Evolutionary conservation across 2,329 filamentous ascomycete species (phyloP), one percentile per base, ranked within the genome.

Genomic region (Fusarium protoensiforme): DNA sequence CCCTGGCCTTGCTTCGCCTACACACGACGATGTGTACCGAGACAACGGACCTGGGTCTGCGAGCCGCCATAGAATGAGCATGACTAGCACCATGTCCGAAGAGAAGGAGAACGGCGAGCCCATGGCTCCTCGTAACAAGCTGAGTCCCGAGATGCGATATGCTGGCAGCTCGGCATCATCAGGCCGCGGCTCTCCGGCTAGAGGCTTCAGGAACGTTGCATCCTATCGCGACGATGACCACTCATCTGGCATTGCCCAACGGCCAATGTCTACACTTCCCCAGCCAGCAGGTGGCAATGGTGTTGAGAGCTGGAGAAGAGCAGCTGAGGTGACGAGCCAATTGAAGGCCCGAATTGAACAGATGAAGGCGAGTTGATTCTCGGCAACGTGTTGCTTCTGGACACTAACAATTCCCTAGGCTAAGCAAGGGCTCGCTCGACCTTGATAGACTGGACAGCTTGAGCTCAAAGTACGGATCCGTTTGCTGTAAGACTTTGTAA

Each of bases 261-360:
- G 83, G 5, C 81, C 81, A 0, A 77, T 78, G 46, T 83, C 83
- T 20, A 80, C 80, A 11, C 75, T 83, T 14, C 81, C 82, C 6
- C 81, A 82, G 24, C 78, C 82, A 6, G 67, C 78, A 8, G 78
- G 78, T 35, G 78, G 78, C 24, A 81, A 80, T 33, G 82, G 81
- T 4, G 81, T 79, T 3, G 96, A 99, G 85, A 98, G 95, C 81
- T 99, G 96, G 96, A 97, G 95, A 85, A 89, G 96, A 76, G 96
- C 96, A 20, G 96, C 96, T 3, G 96, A 99, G 85, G 96, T 99
- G 66, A 99, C 96, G 63, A 98, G 95, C 83, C 96, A 98, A 82
- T 83, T 99, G 79, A 99, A 98, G 86, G 95, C 96, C 61, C 91
- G 96, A 81, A 99, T 99, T 82, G 96, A 98, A 86, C 93, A 96